Base-by-base conservation (phyloP, 768 basidiomycete genomes). In the Lactarius deliciosus region DNA sequence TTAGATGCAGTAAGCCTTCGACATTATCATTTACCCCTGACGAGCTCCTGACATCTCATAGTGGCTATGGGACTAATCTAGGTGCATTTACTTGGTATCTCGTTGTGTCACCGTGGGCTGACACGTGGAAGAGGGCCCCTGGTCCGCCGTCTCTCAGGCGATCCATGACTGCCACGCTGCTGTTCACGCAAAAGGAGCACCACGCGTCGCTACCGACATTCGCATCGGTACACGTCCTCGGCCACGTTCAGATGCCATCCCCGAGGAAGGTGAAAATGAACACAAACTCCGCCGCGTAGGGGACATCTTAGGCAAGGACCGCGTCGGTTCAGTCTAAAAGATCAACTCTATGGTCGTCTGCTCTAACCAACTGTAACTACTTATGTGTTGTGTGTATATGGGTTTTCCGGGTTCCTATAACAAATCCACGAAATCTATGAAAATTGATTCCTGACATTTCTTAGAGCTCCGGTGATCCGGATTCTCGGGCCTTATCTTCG, bases 151-250 rank as follows among this genome's bases (percentile, higher is more conserved):
- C 47, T 88, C 84, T 65, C 81, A 89, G 71, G 93, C 89, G 2
- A 97, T 98, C 68, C 91, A 94, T 70, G 91, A 90, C 67, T 97
- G 94, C 74, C 96, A 98, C 74, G 83, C 83, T 30, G 93, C 92
- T 1, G 89, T 95, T 6, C 94, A 96, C 69, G 85, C 83, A 0
- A 82, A 84, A 74, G 92, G 91, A 28, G 83, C 85, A 0, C 85
- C 86, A 18, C 86, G 89, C 60, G 83, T 95, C 61, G 92, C 92
- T 13, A 96, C 96, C 15, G 96, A 98, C 77, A 91, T 98, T 66
- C 89, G 96, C 32, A 96, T 98, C 61, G 96, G 96, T 53, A 98
- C 96, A 1, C 86, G 96, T 56, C 82, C 84, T 28, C 59, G 40
- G 40, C 60, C 64, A 13, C 64, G 63, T 28, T 13, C 47, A 22